These are phyloP conservation scores for Arachis monticola DNA, from an alignment of 331 rosid species.

Conservation along the genomic window DNA sequence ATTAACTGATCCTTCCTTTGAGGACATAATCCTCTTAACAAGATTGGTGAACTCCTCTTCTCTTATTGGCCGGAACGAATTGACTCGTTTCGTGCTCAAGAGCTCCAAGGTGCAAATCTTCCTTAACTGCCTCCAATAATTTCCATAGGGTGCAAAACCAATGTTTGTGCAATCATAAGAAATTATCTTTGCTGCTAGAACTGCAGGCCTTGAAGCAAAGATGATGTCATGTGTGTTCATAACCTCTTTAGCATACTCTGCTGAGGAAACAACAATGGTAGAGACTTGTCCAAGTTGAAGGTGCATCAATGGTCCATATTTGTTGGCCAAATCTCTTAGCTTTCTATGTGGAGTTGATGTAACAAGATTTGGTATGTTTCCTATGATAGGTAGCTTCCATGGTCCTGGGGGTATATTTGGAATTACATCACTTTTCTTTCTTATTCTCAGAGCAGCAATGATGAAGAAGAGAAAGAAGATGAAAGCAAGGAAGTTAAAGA, in stretches of 20 bases:
- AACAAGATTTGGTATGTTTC: slow-evolving; percentile 27
- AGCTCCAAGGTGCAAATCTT: slow-evolving; percentile 18
- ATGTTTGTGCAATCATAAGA: slow-evolving; percentile 8
- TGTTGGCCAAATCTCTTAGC: slow-evolving; percentile 9
- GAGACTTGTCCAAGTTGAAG: slow-evolving; percentile 22
- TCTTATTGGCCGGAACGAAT: slow-evolving; percentile 33
- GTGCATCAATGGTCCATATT: slow-evolving; percentile 36
- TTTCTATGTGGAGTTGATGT: slow-evolving; percentile 19
- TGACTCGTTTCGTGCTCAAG: slow-evolving; percentile 22
- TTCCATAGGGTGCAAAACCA: slow-evolving; percentile 12
- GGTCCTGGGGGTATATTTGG: slow-evolving; percentile 32
- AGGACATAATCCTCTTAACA: slow-evolving; percentile 26
- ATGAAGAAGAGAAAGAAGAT: slow-evolving; percentile 11
- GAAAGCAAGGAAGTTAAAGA: not conserved
- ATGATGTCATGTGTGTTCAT: slow-evolving; percentile 22
- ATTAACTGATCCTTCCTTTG: slow-evolving; percentile 27
- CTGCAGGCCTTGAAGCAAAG: slow-evolving; percentile 46
- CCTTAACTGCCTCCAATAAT: slow-evolving; percentile 32
- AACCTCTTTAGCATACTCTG: slow-evolving; percentile 41
- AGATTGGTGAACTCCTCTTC: slow-evolving; percentile 39
- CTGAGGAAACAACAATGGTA: slow-evolving; percentile 24
- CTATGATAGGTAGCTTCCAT: slow-evolving; percentile 36
- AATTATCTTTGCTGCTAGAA: not conserved
- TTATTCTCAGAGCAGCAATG: slow-evolving; percentile 4
- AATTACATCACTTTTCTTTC: not conserved